Evolutionary conservation across 2,329 filamentous ascomycete species (phyloP).

Genomic region (Ophiostoma himal-ulmi): DNA sequence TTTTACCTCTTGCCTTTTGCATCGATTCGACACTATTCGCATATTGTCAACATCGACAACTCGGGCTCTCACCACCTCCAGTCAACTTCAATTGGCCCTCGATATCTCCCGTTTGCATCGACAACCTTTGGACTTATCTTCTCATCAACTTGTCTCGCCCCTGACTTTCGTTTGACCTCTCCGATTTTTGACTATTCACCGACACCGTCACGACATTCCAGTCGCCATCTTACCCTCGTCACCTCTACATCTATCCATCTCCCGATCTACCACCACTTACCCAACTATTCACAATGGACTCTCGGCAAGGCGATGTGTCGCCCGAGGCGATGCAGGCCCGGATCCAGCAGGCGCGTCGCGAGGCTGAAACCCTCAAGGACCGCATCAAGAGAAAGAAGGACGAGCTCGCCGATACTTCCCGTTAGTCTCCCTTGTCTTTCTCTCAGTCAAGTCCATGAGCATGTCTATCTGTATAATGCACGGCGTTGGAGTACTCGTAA

Average conservation of each 20-base stretch:
- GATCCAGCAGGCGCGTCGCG: slow-evolving; percentile 86
- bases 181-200: neutral
- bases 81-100: neutral
- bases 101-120: neutral
- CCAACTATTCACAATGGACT: slow-evolving; percentile 45
- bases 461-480: neutral
- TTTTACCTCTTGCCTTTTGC: neutral
- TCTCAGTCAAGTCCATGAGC: neutral
- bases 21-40: neutral
- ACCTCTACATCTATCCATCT: neutral
- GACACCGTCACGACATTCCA: neutral
- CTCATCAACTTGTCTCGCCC: neutral
- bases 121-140: neutral
- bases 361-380: slow-evolving; percentile 96
- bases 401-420: slow-evolving; percentile 93
- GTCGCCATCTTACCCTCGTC: slow-evolving; percentile 16
- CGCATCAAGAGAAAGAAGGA: slow-evolving; percentile 99
- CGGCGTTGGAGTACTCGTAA: neutral
- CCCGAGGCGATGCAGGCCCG: slow-evolving; percentile 84
- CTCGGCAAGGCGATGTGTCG: slow-evolving; percentile 56
- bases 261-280: neutral
- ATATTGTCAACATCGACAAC: slow-evolving; percentile 1
- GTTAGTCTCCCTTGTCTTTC: slow-evolving; percentile 53
- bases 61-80: neutral
- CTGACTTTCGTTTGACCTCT: neutral